These are phyloP conservation scores for Boletus smithii DNA, from an alignment of 1,284 basidiomycete species.

Conservation along the genomic window DNA sequence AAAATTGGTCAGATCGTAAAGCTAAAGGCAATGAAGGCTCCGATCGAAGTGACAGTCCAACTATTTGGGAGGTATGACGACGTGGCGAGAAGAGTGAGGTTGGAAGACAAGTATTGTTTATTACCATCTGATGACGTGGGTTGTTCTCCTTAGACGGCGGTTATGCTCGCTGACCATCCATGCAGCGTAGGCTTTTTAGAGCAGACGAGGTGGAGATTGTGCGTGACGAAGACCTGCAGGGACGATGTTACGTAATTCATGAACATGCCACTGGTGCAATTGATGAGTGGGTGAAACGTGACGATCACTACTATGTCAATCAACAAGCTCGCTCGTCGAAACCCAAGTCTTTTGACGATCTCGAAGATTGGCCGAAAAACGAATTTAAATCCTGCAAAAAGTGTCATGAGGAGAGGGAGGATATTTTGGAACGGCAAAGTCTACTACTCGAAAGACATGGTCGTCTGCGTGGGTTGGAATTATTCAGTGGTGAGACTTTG, in stretches of 20 bases:
- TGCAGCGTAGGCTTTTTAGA: slow-evolving; percentile 46
- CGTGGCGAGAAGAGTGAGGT: slow-evolving; percentile 22
- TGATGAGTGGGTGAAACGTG: slow-evolving; percentile 45
- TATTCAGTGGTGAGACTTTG: slow-evolving; percentile 54
- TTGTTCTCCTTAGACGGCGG: background rate
- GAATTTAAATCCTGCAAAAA: slow-evolving; percentile 35
- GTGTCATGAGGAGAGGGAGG: slow-evolving; percentile 38
- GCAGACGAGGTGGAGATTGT: slow-evolving; percentile 32
- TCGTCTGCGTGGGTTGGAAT: slow-evolving; percentile 54
- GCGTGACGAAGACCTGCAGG: slow-evolving; percentile 41
- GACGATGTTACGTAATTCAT: slow-evolving; percentile 45
- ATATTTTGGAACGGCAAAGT: slow-evolving; percentile 29
- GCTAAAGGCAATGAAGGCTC: slow-evolving; percentile 29
- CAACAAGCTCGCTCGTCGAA: slow-evolving; percentile 24
- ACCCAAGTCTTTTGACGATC: slow-evolving; percentile 21
- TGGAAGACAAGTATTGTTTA: slow-evolving; percentile 10
- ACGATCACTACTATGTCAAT: slow-evolving; percentile 57
- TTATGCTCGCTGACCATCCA: slow-evolving; percentile 6
- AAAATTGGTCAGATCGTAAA: slow-evolving; percentile 54
- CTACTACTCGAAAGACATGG: slow-evolving; percentile 36
- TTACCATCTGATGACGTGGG: slow-evolving; percentile 34
- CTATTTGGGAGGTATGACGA: slow-evolving; percentile 45
- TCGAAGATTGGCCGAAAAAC: slow-evolving; percentile 31
- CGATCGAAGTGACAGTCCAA: slow-evolving; percentile 37
- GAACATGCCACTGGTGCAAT: slow-evolving; percentile 29